Evolutionary conservation across 345 rosid genomes (phyloP).

Genomic region (Pistacia integerrima): DNA sequence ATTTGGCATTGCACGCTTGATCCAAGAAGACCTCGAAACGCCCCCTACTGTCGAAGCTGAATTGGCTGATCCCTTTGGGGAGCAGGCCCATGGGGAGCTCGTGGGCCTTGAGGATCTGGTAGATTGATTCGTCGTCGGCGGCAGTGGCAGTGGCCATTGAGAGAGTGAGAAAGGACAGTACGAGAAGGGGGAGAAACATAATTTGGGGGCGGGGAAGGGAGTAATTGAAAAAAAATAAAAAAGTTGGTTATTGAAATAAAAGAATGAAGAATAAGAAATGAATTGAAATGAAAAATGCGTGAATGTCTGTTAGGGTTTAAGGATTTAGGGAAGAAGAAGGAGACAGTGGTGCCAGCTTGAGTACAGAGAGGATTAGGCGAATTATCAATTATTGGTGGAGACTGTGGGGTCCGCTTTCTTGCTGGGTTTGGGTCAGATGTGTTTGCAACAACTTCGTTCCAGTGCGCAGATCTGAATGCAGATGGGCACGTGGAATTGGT

Average conservation of each 20-base stretch:
- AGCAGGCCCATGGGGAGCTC: conserved; percentile 83
- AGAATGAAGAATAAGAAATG: not conserved
- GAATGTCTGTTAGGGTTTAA: conserved; percentile 44
- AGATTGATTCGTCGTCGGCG: conserved; percentile 42
- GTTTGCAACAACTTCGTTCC: no score
- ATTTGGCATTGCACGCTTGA: conserved; percentile 84
- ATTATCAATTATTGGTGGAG: conserved; percentile 57
- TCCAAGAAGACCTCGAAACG: conserved; percentile 70
- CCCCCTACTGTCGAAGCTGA: conserved; percentile 53
- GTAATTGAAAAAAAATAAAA: no score
- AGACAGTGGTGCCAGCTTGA: conserved; percentile 65
- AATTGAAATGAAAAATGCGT: not conserved
- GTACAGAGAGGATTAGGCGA: conserved; percentile 52
- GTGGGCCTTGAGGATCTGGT: conserved; percentile 54
- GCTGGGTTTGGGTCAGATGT: not conserved
- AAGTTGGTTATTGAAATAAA: not conserved
- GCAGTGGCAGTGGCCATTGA: conserved; percentile 21
- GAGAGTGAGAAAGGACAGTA: conserved; percentile 29
- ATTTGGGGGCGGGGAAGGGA: no score
- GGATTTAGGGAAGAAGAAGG: conserved; percentile 14
- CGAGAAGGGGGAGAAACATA: conserved; percentile 26
- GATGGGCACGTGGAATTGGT: not conserved
- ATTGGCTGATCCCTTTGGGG: conserved; percentile 73
- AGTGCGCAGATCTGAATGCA: not conserved
- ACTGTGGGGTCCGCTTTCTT: conserved; percentile 7